Evolutionary conservation across 106 monocot species (phyloP).

Genomic region (Acanthochlamys bracteata): DNA sequence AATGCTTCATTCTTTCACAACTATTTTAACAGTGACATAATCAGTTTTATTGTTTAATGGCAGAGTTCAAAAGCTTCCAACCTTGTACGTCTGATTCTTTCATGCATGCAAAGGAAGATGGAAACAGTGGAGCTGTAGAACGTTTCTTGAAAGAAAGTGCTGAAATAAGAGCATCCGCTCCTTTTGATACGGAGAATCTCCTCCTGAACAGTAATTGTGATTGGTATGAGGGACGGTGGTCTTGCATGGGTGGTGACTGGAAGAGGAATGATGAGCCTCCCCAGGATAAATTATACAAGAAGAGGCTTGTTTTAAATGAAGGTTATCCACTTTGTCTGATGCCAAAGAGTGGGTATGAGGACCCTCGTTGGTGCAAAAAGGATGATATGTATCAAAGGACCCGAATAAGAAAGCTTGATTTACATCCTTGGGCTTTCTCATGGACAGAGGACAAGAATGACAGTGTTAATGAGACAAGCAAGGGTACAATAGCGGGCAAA

Average conservation of each 20-base stretch:
- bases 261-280: conserved; percentile 79
- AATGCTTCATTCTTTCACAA: too few relatives aligned
- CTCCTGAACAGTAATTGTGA: conserved; percentile 27
- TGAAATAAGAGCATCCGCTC: conserved; percentile 24
- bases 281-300: conserved; percentile 58
- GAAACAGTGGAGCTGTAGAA: conserved; percentile 20
- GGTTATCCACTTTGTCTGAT: conserved; percentile 84
- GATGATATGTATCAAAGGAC: conserved; percentile 68
- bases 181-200: conserved; percentile 24
- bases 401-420: conserved; percentile 51
- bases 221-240: conserved; percentile 71
- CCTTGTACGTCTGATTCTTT: conserved; percentile 16
- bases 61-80: conserved; percentile 62
- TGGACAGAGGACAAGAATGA: conserved; percentile 68
- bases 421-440: conserved; percentile 82
- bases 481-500: conserved; percentile 20
- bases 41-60: background rate
- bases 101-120: conserved; percentile 37
- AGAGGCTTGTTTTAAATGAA: conserved; percentile 71
- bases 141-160: conserved; percentile 23
- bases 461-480: conserved; percentile 36
- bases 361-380: conserved; percentile 63
- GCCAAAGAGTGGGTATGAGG: conserved; percentile 64
- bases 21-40: background rate
- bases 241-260: conserved; percentile 98